Percentiles rank a stretch among this genome's conserved stretches.
These are phyloP conservation scores for Quercus robur DNA, from an alignment of 306 rosid species.

Conservation along the genomic window DNA sequence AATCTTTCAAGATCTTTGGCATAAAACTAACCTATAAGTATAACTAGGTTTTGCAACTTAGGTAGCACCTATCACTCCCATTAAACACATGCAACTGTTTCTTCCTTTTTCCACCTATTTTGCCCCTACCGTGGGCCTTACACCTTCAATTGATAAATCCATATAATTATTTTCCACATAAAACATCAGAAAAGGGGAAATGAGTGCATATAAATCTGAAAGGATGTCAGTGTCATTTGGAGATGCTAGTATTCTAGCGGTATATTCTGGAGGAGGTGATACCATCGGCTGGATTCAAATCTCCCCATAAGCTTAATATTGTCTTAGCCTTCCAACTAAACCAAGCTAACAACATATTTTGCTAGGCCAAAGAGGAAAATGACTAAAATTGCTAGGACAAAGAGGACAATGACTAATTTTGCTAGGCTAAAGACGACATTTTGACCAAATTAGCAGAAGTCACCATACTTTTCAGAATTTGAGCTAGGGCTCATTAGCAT, in stretches of 20 bases:
- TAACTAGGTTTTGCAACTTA: background rate
- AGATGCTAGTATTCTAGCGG: background rate
- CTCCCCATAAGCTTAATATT: background rate
- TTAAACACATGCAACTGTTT: background rate
- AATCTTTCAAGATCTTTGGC: background rate
- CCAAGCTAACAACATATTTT: background rate
- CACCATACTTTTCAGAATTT: background rate
- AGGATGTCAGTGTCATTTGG: background rate
- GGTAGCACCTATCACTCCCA: background rate
- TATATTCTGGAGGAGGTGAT: no score
- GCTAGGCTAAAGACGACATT: background rate
- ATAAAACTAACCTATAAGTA: background rate
- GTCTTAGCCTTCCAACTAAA: background rate
- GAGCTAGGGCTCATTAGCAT: no score
- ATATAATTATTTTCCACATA: background rate
- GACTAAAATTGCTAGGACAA: no score
- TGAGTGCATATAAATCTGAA: background rate
- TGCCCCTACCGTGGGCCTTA: background rate
- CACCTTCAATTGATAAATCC: background rate
- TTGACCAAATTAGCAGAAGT: background rate
- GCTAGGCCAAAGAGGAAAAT: background rate
- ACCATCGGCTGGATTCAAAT: background rate
- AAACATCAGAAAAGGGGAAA: background rate
- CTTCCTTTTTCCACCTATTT: background rate
- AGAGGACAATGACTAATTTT: no score